A percentile compares a stretch with the other conserved stretches of the same genome.
phyloP scores from a whole-genome alignment of 2,329 filamentous ascomycete genomes.

The Diaporthe longicolla region DNA sequence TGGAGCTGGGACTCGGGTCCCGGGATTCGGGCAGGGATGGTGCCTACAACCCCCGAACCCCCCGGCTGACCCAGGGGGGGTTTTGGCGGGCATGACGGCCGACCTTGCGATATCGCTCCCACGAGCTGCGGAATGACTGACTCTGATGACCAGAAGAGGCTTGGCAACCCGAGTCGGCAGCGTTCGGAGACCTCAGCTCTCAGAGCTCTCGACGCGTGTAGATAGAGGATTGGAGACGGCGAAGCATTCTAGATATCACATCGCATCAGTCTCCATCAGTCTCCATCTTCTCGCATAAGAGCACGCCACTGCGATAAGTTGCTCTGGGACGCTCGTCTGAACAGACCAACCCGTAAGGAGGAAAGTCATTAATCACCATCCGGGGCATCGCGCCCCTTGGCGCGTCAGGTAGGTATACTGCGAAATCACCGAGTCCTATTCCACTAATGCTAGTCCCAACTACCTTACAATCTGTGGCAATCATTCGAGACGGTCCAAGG shows the following conservation, averaged over 20 bases:
- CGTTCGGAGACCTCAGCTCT: neutral
- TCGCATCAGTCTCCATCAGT: neutral
- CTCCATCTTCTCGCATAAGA: neutral
- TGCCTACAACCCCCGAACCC: slow-evolving; percentile 30
- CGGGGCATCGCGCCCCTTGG: neutral
- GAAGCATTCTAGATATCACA: neutral
- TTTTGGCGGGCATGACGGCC: slow-evolving; percentile 21
- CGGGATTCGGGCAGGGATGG: slow-evolving; percentile 32
- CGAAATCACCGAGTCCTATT: slow-evolving; percentile 18
- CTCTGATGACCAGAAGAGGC: slow-evolving; percentile 21
- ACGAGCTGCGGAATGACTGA: slow-evolving; percentile 3
- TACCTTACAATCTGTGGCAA: slow-evolving; percentile 42
- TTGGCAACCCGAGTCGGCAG: slow-evolving; percentile 2
- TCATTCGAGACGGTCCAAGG: slow-evolving; percentile 33
- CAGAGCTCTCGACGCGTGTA: neutral
- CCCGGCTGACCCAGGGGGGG: slow-evolving; percentile 30
- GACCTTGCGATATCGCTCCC: slow-evolving; percentile 28
- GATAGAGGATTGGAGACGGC: neutral
- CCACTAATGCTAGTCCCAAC: slow-evolving; percentile 36
- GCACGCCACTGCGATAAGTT: neutral
- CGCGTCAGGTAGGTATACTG: neutral
- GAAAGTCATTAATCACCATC: slow-evolving; percentile 4
- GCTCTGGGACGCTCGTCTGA: neutral
- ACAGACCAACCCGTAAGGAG: slow-evolving; percentile 2
- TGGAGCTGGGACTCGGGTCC: slow-evolving; percentile 37